These are phyloP conservation scores for Cytospora paraplurivora DNA, from an alignment of 2,329 filamentous ascomycete species.

Conservation along the genomic window DNA sequence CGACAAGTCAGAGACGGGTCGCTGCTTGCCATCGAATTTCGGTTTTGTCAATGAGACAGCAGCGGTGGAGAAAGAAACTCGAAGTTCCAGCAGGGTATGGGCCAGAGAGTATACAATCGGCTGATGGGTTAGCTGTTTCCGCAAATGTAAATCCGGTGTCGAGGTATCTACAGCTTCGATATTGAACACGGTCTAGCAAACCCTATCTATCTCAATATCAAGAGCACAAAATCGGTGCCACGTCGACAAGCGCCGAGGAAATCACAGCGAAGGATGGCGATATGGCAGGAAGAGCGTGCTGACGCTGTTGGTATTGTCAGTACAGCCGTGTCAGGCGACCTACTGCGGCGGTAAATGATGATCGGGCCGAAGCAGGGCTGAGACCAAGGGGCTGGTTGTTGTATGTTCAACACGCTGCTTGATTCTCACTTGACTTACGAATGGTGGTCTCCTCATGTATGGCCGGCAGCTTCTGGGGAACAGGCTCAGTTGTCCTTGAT, in stretches of 20 bases:
- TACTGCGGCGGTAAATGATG: conserved; percentile 16
- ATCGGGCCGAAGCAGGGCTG: background rate
- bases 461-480: background rate
- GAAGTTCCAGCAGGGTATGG: background rate
- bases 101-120: background rate
- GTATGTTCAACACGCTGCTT: background rate
- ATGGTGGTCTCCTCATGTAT: background rate
- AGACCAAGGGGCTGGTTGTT: background rate
- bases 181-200: conserved; percentile 10
- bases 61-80: background rate
- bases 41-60: background rate
- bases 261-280: conserved; percentile 8
- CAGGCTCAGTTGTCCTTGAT: background rate
- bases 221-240: conserved; percentile 22
- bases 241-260: conserved; percentile 17
- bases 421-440: background rate
- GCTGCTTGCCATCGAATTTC: conserved; percentile 18
- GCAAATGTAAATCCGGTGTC: background rate
- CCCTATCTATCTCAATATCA: conserved; percentile 19
- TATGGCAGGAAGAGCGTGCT: background rate
- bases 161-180: conserved; percentile 1
- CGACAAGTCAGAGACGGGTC: conserved; percentile 8
- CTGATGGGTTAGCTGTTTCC: conserved; percentile 1
- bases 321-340: conserved; percentile 7
- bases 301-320: conserved; percentile 7